phyloP scores from a whole-genome alignment of 805 yeast species.

The Sungouiozyma intestinalis region DNA sequence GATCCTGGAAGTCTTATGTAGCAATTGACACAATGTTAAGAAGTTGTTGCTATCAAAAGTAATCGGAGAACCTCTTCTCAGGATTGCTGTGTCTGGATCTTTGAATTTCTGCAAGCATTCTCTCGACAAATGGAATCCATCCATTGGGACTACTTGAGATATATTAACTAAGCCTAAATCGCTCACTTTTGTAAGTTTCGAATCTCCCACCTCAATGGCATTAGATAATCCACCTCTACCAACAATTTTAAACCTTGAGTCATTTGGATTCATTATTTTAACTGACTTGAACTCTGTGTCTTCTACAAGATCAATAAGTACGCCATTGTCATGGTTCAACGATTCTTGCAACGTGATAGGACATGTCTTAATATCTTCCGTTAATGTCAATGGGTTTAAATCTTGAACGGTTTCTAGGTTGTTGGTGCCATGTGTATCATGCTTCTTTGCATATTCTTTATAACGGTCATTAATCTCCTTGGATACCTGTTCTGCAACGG shows the following conservation, averaged over 20 bases:
- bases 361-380: slow-evolving; percentile 4
- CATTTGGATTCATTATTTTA: slow-evolving; percentile 10
- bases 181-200: neutral
- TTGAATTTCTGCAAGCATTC: slow-evolving; percentile 36
- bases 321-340: slow-evolving; percentile 9
- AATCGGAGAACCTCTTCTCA: slow-evolving; percentile 72
- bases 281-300: slow-evolving; percentile 14
- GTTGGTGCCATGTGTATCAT: neutral
- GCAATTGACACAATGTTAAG: slow-evolving; percentile 14
- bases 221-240: slow-evolving; percentile 27
- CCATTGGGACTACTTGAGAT: slow-evolving; percentile 55
- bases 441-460: slow-evolving; percentile 5
- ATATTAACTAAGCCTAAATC: slow-evolving; percentile 8
- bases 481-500: slow-evolving; percentile 43
- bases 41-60: slow-evolving; percentile 60
- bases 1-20: slow-evolving; percentile 13
- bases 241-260: slow-evolving; percentile 10
- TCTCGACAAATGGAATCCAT: slow-evolving; percentile 63
- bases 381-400: slow-evolving; percentile 5
- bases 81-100: slow-evolving; percentile 47
- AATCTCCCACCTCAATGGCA: slow-evolving; percentile 8
- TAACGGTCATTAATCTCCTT: slow-evolving; percentile 30
- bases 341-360: slow-evolving; percentile 6
- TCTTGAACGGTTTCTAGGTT: neutral
- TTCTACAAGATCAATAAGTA: slow-evolving; percentile 15